These are phyloP conservation scores for Myriosclerotinia curreyana DNA, from an alignment of 2,329 filamentous ascomycete species.

Conservation along the genomic window DNA sequence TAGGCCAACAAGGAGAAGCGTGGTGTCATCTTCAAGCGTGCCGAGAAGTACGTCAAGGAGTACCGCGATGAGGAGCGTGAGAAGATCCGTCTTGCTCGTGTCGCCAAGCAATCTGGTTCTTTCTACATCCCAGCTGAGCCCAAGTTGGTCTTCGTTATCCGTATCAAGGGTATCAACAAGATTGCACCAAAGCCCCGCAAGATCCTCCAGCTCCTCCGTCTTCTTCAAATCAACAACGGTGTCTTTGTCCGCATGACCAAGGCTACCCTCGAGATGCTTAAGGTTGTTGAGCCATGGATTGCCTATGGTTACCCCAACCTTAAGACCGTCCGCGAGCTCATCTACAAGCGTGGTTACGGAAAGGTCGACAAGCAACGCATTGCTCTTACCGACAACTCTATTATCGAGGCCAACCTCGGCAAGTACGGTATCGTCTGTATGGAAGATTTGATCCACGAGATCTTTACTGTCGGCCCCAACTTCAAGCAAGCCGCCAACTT, in stretches of 20 bases:
- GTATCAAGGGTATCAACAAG: constrained; percentile 99
- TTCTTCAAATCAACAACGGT: constrained; percentile 99
- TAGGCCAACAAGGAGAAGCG: constrained; percentile 99
- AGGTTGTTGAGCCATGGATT: constrained; percentile 98
- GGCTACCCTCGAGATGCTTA: constrained; percentile 95
- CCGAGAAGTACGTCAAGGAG: constrained; percentile 99
- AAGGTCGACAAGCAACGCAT: constrained; percentile 99
- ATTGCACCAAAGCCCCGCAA: constrained; percentile 99
- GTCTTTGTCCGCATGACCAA: constrained; percentile 98
- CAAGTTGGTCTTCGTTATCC: constrained; percentile 96
- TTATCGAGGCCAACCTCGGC: constrained; percentile 95
- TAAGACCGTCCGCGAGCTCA: constrained; percentile 96
- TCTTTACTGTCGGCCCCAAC: constrained; percentile 97
- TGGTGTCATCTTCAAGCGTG: constrained; percentile 98
- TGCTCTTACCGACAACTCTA: constrained; percentile 93
- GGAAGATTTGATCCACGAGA: constrained; percentile 99
- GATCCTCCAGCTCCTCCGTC: constrained; percentile 98
- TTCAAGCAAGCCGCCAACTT: constrained; percentile 99
- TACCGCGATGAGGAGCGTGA: constrained; percentile 98
- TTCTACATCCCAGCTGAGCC: constrained; percentile 94
- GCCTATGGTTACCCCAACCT: constrained; percentile 99
- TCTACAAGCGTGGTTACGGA: constrained; percentile 99
- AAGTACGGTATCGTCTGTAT: constrained; percentile 99
- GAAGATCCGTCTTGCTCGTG: constrained; percentile 88
- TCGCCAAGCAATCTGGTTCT: constrained; percentile 86